Evolutionary conservation across 2,329 filamentous ascomycete species (phyloP).

Genomic region (Albifimbria verrucaria): DNA sequence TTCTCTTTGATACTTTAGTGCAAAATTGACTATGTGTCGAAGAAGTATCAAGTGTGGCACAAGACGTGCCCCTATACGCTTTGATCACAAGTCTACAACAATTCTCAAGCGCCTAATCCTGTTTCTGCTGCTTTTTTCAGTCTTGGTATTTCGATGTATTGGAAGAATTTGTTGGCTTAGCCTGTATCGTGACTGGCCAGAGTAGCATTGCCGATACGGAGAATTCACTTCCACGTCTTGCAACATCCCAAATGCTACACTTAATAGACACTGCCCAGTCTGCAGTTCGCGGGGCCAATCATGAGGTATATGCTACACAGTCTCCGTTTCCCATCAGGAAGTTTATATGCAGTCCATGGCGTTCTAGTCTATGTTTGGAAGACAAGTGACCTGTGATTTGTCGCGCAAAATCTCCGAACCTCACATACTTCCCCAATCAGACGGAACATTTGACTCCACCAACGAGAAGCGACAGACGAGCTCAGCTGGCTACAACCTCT

Average conservation of each 20-base stretch:
- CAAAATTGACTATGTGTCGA: no score
- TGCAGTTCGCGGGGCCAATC: background rate
- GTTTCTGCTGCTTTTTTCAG: no score
- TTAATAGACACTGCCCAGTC: background rate
- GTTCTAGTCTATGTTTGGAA: background rate
- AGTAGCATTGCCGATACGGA: background rate
- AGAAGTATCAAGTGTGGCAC: no score
- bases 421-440: background rate
- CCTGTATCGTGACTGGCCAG: no score
- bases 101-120: no score
- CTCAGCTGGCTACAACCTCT: background rate
- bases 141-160: no score
- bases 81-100: no score
- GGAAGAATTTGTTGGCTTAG: no score
- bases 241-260: background rate
- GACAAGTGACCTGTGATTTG: background rate
- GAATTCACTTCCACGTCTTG: conserved; percentile 1
- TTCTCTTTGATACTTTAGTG: no score
- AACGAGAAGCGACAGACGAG: background rate
- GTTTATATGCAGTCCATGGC: background rate
- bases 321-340: conserved; percentile 1
- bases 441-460: conserved; percentile 1
- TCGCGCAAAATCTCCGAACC: background rate
- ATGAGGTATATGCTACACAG: background rate
- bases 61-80: no score